Evolutionary conservation across 208 protist genomes (phyloP), one percentile per base, ranked within the genome.

Genomic region (Crithidia fasciculata): DNA sequence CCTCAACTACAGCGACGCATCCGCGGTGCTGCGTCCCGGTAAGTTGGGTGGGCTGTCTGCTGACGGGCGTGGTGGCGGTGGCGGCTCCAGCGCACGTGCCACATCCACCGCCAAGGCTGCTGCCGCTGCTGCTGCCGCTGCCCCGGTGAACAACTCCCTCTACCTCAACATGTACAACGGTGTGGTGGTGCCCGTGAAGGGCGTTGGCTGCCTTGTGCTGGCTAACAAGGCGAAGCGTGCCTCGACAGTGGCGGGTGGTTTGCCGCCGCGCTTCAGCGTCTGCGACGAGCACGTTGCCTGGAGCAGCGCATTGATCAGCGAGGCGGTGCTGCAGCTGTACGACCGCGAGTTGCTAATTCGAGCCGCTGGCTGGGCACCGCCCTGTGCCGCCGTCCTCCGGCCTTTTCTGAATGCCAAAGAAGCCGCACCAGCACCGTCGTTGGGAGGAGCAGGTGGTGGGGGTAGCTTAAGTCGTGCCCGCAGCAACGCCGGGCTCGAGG

Each of bases 201-300:
- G 83, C 47, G 79, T 85, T 12, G 90, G 87, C 2, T 93, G 88
- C 71, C 61, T 93, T 16, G 59, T 96, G 16, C 58, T 96, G 12
- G 87, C 85, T 39, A 84, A 94, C 52, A 94, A 94, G 60, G 69
- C 28, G 8, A 72, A 59, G 54, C 19, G 18, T 52, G 18, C 40
- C 7, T 41, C 44, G 2, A 40, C 69, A 4, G 55, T n/a, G 12
- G 15, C 43, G 4, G 57, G 54, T 15, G 62, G 16, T 1, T 36
- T 50, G 39, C 52, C 58, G 45, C 56, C 63, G 44, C 66, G 69
- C 59, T 93, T 93, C 70, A 86, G 81, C 44, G 16, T 85, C 47
- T 79, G 82, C 12, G 88, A 93, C 68, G 88, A 93, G 74, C 83
- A 93, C 77, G 72, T 90, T 7, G 81, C 76, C n/a, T 95, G 90